Evolutionary conservation across 2,329 filamentous ascomycete species (phyloP), one percentile per base, ranked within the genome.

Genomic region (Endoconidiophora laricicola): DNA sequence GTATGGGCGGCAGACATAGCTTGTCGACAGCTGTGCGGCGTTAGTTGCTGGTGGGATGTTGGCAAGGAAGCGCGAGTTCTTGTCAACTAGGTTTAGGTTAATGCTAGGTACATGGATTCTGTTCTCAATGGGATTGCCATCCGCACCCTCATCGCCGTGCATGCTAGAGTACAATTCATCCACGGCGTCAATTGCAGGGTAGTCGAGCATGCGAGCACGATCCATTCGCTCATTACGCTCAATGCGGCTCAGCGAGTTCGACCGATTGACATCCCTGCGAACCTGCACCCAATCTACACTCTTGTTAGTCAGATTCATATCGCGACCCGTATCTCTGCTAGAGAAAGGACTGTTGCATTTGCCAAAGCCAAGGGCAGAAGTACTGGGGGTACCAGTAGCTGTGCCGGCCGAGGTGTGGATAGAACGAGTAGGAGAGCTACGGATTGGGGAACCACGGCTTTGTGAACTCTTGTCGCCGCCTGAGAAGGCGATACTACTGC

Each of bases 281-380:
- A 96, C 87, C 62, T 96, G 88, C n/a, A 98, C 87, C 88, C 91
- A 98, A 62, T 96, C 90, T 12, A 84, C 74, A 1, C 71, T 68
- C 9, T 67, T 68, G 18, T 67, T 57, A 6, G 29, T 33, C 5
- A 83, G 63, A 2, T 83, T 86, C 73, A 83, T 83, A 16, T 93
- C 86, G 50, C 76, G 73, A 12, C 78, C 74, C 3, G 73, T 66
- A 54, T 78, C 75, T 43, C 69, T 68, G 49, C 60, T 65, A 10
- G 26, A 9, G 33, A 53, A 53, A 52, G 63, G 57, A 23, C 61
- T 61, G 9, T 60, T 55, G 3, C 51, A 47, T 42, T 57, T 63
- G 40, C 65, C 64, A 54, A 65, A 60, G 7, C 37, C 51, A 23
- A 53, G 38, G 18, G 51, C 39, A 3, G 51, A 24, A 10, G 20